Conservation (phyloP, 345 rosid species). For the Sapria himalayana region DNA sequence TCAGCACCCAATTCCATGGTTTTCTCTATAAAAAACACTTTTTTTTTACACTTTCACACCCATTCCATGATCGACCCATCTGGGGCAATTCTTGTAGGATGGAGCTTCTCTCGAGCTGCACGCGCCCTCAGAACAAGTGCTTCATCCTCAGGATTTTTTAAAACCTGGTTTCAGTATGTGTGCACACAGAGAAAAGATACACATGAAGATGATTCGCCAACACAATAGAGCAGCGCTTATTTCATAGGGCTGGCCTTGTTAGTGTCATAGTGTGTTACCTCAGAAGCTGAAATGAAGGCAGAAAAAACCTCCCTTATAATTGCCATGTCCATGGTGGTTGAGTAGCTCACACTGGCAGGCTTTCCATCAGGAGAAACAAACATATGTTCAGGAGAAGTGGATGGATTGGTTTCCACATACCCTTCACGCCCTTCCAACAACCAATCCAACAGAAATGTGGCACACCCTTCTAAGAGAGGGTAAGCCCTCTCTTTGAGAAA, state of each 20-base stretch:
- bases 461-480: conserved; percentile 75
- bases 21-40: background rate
- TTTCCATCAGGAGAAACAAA: conserved; percentile 64
- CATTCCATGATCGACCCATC: conserved; percentile 98
- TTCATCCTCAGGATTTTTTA: conserved; percentile 35
- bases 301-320: conserved; percentile 63
- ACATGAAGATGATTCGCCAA: no score
- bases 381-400: conserved; percentile 88
- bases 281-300: conserved; percentile 47
- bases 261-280: conserved; percentile 51
- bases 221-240: no score
- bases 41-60: conserved; percentile 17
- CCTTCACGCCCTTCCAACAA: conserved; percentile 57
- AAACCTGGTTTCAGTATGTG: conserved; percentile 21
- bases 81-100: conserved; percentile 39
- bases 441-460: conserved; percentile 69
- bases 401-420: conserved; percentile 76
- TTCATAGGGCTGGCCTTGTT: no score
- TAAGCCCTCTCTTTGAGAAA: conserved; percentile 59
- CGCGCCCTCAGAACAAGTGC: conserved; percentile 33
- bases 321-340: conserved; percentile 88
- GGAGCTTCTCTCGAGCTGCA: conserved; percentile 43
- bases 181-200: no score
- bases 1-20: conserved; percentile 1
- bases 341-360: conserved; percentile 77